Evolutionary conservation across 257 asterid genomes (phyloP).

Genomic region (Salvia hispanica): DNA sequence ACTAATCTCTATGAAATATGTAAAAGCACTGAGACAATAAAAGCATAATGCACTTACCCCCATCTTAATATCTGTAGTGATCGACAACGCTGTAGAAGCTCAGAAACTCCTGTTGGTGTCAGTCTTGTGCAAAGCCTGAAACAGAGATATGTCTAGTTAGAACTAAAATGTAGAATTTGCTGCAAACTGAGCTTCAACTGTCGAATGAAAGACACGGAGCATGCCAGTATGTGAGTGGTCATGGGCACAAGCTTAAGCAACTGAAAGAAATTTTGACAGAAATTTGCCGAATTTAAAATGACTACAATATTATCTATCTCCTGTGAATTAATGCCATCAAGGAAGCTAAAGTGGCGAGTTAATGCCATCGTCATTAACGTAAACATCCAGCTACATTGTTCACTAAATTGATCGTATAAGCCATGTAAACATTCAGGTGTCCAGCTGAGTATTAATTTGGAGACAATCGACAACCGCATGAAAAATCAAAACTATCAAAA

Average conservation of each 20-base stretch:
- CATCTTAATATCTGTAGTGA: constrained; percentile 88
- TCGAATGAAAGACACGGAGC: background rate
- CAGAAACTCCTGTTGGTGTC: constrained; percentile 68
- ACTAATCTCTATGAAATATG: constrained; percentile 2
- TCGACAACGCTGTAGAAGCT: constrained; percentile 65
- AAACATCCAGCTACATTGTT: too few species aligned
- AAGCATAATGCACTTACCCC: constrained; percentile 62
- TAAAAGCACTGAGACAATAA: constrained; percentile 8
- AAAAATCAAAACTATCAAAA: too few species aligned
- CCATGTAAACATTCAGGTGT: too few species aligned
- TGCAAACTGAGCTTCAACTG: background rate
- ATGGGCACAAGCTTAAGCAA: background rate
- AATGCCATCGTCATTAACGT: too few species aligned
- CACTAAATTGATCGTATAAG: too few species aligned
- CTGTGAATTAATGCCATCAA: too few species aligned
- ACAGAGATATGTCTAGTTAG: constrained; percentile 19
- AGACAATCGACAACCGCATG: too few species aligned
- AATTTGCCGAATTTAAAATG: constrained; percentile 14
- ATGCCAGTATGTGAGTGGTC: background rate
- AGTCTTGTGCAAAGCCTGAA: constrained; percentile 73
- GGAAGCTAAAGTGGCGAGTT: too few species aligned
- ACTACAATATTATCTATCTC: background rate
- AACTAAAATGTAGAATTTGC: background rate
- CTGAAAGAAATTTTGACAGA: constrained; percentile 3
- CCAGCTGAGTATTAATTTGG: too few species aligned